These are phyloP conservation scores for Mucor velutinosus DNA, from an alignment of 371 early-diverging fungal species.

Conservation along the genomic window DNA sequence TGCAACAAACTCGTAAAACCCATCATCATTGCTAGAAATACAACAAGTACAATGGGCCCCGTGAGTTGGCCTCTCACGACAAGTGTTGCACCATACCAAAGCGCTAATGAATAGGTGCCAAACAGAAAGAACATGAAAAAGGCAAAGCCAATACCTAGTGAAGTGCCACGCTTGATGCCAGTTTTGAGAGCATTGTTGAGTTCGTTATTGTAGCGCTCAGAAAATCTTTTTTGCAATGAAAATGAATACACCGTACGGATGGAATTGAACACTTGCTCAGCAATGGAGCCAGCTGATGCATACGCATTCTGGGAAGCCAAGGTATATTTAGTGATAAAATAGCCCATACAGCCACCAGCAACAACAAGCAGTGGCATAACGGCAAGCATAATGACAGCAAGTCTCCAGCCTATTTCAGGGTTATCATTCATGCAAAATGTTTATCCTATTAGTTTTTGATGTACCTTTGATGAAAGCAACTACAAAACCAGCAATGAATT, in stretches of 20 bases:
- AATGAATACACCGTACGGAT: conserved; percentile 90
- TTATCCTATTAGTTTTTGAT: not conserved
- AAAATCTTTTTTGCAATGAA: conserved; percentile 73
- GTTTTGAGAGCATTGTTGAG: conserved; percentile 52
- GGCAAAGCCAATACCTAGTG: conserved; percentile 61
- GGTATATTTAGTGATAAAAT: conserved; percentile 55
- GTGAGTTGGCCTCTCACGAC: conserved; percentile 47
- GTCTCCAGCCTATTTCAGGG: conserved; percentile 70
- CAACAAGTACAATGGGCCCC: conserved; percentile 59
- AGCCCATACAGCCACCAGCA: conserved; percentile 61
- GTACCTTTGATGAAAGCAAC: conserved; percentile 63
- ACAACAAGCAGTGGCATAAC: conserved; percentile 60
- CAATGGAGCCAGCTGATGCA: conserved; percentile 46
- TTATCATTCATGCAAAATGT: too few relatives aligned
- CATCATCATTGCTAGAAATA: conserved; percentile 67
- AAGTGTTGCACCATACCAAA: conserved; percentile 76
- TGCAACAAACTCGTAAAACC: not conserved
- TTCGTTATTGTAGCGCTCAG: conserved; percentile 57
- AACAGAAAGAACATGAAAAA: conserved; percentile 62
- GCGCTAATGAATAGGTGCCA: conserved; percentile 66
- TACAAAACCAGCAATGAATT: conserved; percentile 13
- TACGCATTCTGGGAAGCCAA: conserved; percentile 30
- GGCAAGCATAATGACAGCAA: conserved; percentile 72
- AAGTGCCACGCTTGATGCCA: conserved; percentile 56
- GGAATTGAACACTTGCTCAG: conserved; percentile 71